Conservation (phyloP, 192 early-diverging fungal species). For the Coemansia sp. region DNA sequence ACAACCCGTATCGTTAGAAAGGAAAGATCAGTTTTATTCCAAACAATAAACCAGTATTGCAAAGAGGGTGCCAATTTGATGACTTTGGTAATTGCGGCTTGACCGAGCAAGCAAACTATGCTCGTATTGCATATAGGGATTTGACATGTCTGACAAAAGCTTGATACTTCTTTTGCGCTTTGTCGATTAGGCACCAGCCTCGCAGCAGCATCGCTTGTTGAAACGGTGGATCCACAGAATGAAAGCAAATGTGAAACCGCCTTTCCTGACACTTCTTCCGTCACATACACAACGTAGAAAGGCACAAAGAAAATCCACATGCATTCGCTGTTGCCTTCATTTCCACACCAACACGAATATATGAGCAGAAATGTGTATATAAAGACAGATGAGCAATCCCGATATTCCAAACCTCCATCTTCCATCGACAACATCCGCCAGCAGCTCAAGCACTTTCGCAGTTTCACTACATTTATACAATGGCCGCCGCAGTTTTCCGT, state of each 20-base stretch:
- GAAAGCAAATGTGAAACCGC: not conserved
- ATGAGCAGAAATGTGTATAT: not conserved
- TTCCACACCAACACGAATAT: not conserved
- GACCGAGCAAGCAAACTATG: no score
- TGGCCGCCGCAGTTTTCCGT: not conserved
- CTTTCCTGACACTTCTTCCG: not conserved
- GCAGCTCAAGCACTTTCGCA: not conserved
- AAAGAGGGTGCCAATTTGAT: not conserved
- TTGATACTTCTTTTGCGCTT: not conserved
- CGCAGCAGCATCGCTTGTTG: not conserved
- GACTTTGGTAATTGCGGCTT: no score
- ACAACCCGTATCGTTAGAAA: not conserved
- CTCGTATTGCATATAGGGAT: no score
- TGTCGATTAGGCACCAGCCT: not conserved
- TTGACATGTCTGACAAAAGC: no score
- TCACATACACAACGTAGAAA: not conserved
- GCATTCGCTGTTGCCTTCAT: not conserved
- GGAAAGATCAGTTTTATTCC: not conserved
- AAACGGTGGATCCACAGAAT: not conserved
- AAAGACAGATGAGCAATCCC: not conserved
- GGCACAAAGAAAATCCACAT: constrained; percentile 1
- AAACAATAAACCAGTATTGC: not conserved
- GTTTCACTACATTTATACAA: not conserved
- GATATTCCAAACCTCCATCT: not conserved
- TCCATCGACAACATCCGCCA: not conserved